Evolutionary conservation across 768 basidiomycete species (phyloP).

Genomic region (Dacryopinax primogenitus): DNA sequence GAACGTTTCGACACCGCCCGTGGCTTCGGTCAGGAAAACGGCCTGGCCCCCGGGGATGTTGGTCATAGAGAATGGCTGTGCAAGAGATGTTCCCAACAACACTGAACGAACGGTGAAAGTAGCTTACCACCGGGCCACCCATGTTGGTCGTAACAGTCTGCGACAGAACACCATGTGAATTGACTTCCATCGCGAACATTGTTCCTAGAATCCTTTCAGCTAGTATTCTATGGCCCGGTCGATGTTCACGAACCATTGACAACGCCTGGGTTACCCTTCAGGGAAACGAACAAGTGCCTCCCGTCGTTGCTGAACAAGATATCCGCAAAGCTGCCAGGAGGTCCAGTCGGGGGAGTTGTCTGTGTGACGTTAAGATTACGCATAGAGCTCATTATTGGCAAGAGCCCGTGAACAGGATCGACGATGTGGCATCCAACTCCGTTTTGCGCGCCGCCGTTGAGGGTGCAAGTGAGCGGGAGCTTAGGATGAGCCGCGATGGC

Average conservation of each 20-base stretch:
- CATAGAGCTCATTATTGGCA: neutral
- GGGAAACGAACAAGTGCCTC: neutral
- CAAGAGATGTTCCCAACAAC: neutral
- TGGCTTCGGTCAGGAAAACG: conserved; percentile 1
- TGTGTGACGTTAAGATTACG: neutral
- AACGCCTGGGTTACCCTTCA: neutral
- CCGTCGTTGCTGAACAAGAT: neutral
- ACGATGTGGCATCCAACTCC: conserved; percentile 28
- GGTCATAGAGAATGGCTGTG: conserved; percentile 9
- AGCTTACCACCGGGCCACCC: neutral
- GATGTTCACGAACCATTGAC: neutral
- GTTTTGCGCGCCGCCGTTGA: conserved; percentile 36
- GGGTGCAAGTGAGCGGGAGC: conserved; percentile 27
- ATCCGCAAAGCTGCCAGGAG: neutral
- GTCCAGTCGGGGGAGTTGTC: neutral
- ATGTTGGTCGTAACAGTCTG: neutral
- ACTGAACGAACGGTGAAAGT: neutral
- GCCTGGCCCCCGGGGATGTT: conserved; percentile 8
- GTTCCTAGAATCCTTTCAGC: neutral
- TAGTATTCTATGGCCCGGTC: neutral
- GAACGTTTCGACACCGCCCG: conserved; percentile 7
- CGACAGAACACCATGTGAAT: neutral
- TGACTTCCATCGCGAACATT: neutral
- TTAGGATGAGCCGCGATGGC: conserved; percentile 29
- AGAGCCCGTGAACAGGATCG: neutral